Conservation (phyloP, 345 rosid species). For the Pugionium cornutum region DNA sequence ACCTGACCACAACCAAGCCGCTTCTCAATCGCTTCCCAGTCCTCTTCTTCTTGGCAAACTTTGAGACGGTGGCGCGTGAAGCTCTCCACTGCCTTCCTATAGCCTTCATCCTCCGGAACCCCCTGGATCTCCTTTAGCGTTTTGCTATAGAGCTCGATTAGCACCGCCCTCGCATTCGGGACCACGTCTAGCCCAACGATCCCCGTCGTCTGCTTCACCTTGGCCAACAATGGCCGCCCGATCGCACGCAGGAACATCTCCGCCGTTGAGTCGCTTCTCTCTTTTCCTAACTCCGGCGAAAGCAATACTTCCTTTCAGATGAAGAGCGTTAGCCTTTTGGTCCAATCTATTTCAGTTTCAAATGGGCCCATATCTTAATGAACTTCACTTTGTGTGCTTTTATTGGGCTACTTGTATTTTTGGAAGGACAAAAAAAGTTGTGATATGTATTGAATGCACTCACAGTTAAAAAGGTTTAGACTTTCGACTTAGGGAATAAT, state of each 20-base stretch:
- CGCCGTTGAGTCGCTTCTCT: constrained; percentile 7
- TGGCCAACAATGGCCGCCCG: constrained; percentile 84
- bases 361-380: background rate
- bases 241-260: constrained; percentile 70
- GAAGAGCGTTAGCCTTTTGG: background rate
- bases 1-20: constrained; percentile 84
- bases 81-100: constrained; percentile 86
- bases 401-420: too few relatives aligned
- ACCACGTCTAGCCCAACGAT: constrained; percentile 87
- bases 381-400: too few relatives aligned
- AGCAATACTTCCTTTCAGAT: background rate
- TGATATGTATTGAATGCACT: background rate
- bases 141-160: constrained; percentile 62
- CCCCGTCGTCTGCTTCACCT: constrained; percentile 83
- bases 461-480: background rate
- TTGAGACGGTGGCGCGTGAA: constrained; percentile 74
- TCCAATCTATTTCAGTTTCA: background rate
- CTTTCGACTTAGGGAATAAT: background rate
- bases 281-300: constrained; percentile 11
- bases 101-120: constrained; percentile 81
- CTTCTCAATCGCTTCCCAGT: constrained; percentile 78
- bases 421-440: too few relatives aligned
- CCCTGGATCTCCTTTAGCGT: constrained; percentile 81
- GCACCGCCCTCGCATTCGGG: constrained; percentile 75
- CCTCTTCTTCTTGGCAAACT: constrained; percentile 71